A percentile compares a stretch with the other conserved stretches of the same genome.
These are phyloP conservation scores for Jatropha multifida DNA, from an alignment of 441 rosid species.

Conservation along the genomic window DNA sequence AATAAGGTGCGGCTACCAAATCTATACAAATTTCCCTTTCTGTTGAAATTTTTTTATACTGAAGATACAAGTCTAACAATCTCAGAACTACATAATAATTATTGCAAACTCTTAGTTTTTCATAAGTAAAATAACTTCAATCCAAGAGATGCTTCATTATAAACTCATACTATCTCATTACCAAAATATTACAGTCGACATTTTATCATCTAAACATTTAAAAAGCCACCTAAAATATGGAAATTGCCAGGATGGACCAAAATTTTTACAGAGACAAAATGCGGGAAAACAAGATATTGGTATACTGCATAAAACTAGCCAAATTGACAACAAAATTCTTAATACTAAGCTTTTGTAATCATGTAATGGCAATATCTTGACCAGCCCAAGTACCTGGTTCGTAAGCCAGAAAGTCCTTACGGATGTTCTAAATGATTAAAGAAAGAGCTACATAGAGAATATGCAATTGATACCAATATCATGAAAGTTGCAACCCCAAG, in stretches of 20 bases:
- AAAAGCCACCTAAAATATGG: no score
- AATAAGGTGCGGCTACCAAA: neutral
- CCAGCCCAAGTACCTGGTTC: neutral
- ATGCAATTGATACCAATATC: slow-evolving; percentile 68
- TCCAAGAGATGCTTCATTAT: neutral
- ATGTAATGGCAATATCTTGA: no score
- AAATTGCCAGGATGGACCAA: neutral
- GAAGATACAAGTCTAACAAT: neutral
- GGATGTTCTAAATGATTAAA: neutral
- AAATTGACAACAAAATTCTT: slow-evolving; percentile 6
- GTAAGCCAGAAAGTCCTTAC: neutral
- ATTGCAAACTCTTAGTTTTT: neutral
- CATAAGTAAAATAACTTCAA: neutral
- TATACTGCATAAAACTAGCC: neutral
- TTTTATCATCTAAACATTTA: neutral
- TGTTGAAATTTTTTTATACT: neutral
- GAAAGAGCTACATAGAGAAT: neutral
- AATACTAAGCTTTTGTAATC: no score
- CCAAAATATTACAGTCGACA: no score
- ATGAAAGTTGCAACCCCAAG: slow-evolving; percentile 95
- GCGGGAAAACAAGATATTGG: neutral
- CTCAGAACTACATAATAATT: neutral
- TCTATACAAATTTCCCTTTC: neutral
- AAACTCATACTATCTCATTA: neutral
- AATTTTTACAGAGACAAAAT: neutral